Evolutionary conservation across 2,329 filamentous ascomycete genomes (phyloP).

Genomic region (Biscogniauxia mediterranea): DNA sequence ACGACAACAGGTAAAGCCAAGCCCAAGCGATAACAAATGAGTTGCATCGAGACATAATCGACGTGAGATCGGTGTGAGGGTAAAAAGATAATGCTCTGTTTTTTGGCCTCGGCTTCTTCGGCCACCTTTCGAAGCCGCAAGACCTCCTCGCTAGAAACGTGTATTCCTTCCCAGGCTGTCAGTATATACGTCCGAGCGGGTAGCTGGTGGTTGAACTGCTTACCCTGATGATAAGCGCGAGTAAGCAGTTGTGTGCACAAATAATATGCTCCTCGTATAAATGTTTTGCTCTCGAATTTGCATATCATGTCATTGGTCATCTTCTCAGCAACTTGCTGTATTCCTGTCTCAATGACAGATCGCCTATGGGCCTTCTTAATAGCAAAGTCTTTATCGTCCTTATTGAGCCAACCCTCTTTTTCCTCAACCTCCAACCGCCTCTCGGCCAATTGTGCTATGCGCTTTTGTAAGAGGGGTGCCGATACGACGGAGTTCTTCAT

Average conservation of each 20-base stretch:
- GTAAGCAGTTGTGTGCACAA: slow-evolving; percentile 83
- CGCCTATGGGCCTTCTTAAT: slow-evolving; percentile 54
- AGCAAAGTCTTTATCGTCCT: slow-evolving; percentile 53
- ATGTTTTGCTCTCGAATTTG: slow-evolving; percentile 94
- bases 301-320: slow-evolving; percentile 97
- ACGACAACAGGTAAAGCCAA: slow-evolving; percentile 88
- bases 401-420: slow-evolving; percentile 65
- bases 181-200: neutral
- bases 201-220: neutral
- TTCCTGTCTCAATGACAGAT: slow-evolving; percentile 65
- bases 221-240: slow-evolving; percentile 85
- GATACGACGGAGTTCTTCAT: slow-evolving; percentile 79
- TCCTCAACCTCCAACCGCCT: slow-evolving; percentile 74
- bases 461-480: slow-evolving; percentile 70
- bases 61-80: slow-evolving; percentile 94
- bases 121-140: slow-evolving; percentile 78
- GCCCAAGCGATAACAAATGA: slow-evolving; percentile 93
- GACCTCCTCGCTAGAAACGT: slow-evolving; percentile 93
- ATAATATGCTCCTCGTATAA: slow-evolving; percentile 92
- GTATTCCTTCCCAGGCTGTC: slow-evolving; percentile 56
- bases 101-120: slow-evolving; percentile 76
- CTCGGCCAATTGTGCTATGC: slow-evolving; percentile 75
- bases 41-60: slow-evolving; percentile 90
- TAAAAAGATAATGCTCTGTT: slow-evolving; percentile 93
- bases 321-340: slow-evolving; percentile 79